Evolutionary conservation across 2,329 filamentous ascomycete genomes (phyloP).

Genomic region (Penicillium italicum): DNA sequence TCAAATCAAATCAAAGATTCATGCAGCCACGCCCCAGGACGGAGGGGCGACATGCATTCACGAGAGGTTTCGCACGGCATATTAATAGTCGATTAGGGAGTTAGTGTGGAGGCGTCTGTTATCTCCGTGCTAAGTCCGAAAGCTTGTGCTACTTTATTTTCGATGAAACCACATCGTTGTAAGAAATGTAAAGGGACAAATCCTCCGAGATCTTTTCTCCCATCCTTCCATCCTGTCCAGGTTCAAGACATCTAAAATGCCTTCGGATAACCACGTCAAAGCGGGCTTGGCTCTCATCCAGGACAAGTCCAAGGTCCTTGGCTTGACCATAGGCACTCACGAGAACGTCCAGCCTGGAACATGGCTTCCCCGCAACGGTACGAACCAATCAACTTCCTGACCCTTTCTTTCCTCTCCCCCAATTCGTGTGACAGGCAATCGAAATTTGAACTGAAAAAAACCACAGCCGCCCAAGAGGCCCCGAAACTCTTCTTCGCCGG

Average conservation of each 20-base stretch:
- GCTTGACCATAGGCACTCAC: conserved; percentile 28
- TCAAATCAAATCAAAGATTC: too few relatives aligned
- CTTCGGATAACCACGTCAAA: conserved; percentile 13
- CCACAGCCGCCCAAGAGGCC: conserved; percentile 20
- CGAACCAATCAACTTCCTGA: too few relatives aligned
- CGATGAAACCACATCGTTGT: background rate
- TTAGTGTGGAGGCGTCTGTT: too few relatives aligned
- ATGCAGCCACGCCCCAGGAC: too few relatives aligned
- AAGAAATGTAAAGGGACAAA: background rate
- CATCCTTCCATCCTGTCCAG: background rate
- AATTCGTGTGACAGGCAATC: background rate
- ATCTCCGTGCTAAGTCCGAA: conserved; percentile 8
- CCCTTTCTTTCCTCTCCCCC: background rate
- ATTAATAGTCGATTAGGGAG: too few relatives aligned
- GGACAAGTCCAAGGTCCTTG: conserved; percentile 34
- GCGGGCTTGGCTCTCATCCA: conserved; percentile 26
- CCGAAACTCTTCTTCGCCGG: conserved; percentile 20
- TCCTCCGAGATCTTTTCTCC: background rate
- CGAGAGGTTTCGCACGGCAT: too few relatives aligned
- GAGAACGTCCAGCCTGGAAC: conserved; percentile 28
- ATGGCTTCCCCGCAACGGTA: conserved; percentile 33
- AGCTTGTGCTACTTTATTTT: conserved; percentile 1
- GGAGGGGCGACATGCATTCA: too few relatives aligned
- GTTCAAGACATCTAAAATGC: conserved; percentile 12
- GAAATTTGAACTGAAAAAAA: background rate